Conservation (phyloP, 176 grass and related monocot genomes). For the Bonia amplexicaulis region DNA sequence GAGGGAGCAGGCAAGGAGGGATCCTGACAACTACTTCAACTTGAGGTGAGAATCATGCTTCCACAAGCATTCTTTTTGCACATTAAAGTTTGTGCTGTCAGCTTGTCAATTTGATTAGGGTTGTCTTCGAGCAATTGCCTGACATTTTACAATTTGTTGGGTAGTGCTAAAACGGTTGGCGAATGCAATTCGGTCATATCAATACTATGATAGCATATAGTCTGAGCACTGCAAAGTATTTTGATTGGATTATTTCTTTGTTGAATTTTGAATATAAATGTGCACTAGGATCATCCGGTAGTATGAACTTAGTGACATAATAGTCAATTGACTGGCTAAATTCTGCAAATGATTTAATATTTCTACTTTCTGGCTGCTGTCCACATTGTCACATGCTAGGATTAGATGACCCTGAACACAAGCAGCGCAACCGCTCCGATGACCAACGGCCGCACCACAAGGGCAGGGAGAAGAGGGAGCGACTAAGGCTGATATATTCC, state of each 20-base stretch:
- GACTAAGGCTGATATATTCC: too few species aligned
- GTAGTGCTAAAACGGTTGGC: not conserved
- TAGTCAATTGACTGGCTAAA: not conserved
- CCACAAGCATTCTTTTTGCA: too few species aligned
- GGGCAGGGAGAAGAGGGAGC: too few species aligned
- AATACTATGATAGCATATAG: not conserved
- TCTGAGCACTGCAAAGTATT: not conserved
- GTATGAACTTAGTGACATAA: not conserved
- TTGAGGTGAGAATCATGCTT: slow-evolving; percentile 52
- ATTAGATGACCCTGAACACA: too few species aligned
- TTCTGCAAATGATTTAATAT: not conserved
- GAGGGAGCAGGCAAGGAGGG: slow-evolving; percentile 83
- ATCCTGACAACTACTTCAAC: slow-evolving; percentile 88
- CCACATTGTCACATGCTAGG: not conserved
- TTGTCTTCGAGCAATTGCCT: not conserved
- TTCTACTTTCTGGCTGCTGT: not conserved
- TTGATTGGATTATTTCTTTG: not conserved
- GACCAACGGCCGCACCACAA: too few species aligned
- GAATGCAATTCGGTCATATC: not conserved
- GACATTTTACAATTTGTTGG: not conserved
- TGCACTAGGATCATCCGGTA: not conserved
- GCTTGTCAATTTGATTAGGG: too few species aligned
- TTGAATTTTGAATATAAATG: not conserved
- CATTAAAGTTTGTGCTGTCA: too few species aligned
- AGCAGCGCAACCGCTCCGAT: too few species aligned